phyloP scores from a whole-genome alignment of 805 yeast species.

The Zygotorulaspora sp. region DNA sequence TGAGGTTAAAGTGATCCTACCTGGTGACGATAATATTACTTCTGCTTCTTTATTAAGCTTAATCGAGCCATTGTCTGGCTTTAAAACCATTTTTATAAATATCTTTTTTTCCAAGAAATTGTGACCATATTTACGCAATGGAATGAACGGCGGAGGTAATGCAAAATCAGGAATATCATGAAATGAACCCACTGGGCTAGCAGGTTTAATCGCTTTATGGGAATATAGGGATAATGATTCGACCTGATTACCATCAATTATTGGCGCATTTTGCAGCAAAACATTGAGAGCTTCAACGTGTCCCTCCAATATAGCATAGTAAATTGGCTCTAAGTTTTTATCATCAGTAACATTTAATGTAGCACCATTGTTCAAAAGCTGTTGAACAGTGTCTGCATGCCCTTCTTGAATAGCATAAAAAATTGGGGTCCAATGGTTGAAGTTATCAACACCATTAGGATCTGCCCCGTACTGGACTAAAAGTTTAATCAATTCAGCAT shows the following conservation, averaged over 20 bases:
- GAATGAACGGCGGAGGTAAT: slow-evolving; percentile 94
- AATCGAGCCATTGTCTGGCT: slow-evolving; percentile 44
- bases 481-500: slow-evolving; percentile 59
- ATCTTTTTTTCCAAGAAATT: slow-evolving; percentile 89
- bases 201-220: slow-evolving; percentile 2
- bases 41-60: slow-evolving; percentile 43
- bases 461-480: slow-evolving; percentile 69
- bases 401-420: slow-evolving; percentile 90
- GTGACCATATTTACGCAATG: slow-evolving; percentile 91
- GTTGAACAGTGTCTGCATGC: slow-evolving; percentile 62
- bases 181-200: slow-evolving; percentile 16
- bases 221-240: not conserved
- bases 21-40: slow-evolving; percentile 50
- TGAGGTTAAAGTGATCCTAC: slow-evolving; percentile 80
- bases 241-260: slow-evolving; percentile 3
- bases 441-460: slow-evolving; percentile 73
- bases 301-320: slow-evolving; percentile 93
- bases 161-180: slow-evolving; percentile 87
- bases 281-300: slow-evolving; percentile 76
- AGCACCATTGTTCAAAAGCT: slow-evolving; percentile 71
- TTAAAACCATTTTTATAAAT: slow-evolving; percentile 70
- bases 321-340: slow-evolving; percentile 73
- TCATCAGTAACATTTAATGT: slow-evolving; percentile 65
- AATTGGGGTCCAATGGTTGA: slow-evolving; percentile 91
- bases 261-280: slow-evolving; percentile 40